Evolutionary conservation across 495 filamentous ascomycete species (phyloP).

Genomic region (Acidiella bohemica): DNA sequence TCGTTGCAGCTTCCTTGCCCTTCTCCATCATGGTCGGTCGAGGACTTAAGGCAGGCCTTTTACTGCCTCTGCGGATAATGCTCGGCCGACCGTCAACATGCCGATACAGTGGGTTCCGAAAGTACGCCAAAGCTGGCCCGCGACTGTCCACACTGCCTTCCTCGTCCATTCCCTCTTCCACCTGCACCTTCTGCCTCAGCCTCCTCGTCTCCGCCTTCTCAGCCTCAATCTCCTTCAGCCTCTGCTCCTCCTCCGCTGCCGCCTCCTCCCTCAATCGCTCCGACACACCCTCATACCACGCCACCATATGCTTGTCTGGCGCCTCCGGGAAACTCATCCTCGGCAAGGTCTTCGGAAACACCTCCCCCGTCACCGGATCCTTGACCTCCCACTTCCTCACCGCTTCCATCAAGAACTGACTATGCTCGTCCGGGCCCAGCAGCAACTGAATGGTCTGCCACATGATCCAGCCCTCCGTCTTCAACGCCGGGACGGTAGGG

Average conservation of each 20-base stretch:
- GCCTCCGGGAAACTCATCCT: constrained; percentile 57
- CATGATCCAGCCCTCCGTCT: constrained; percentile 68
- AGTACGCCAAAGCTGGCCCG: constrained; percentile 27
- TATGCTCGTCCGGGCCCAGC: constrained; percentile 77
- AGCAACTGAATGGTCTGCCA: constrained; percentile 92
- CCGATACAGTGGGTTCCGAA: constrained; percentile 29
- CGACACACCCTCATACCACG: constrained; percentile 68
- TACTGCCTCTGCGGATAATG: constrained; percentile 20
- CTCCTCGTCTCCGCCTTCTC: constrained; percentile 17
- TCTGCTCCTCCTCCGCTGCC: constrained; percentile 23
- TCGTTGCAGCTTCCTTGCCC: constrained; percentile 22
- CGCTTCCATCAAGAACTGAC: constrained; percentile 67
- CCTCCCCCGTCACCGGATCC: constrained; percentile 53
- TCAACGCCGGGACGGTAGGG: constrained; percentile 71
- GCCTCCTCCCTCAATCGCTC: constrained; percentile 34
- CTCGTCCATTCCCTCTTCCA: constrained; percentile 20
- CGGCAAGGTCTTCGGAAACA: constrained; percentile 68
- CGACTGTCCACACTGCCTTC: constrained; percentile 24
- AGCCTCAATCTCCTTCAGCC: constrained; percentile 11
- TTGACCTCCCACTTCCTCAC: constrained; percentile 61
- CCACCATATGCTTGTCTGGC: constrained; percentile 62
- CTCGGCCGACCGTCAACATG: constrained; percentile 23
- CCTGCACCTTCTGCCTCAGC: constrained; percentile 5
- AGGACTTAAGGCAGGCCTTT: constrained; percentile 14
- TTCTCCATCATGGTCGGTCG: constrained; percentile 22